Conservation (phyloP, 1,284 basidiomycete species). For the Ceratobasidium sp. region DNA sequence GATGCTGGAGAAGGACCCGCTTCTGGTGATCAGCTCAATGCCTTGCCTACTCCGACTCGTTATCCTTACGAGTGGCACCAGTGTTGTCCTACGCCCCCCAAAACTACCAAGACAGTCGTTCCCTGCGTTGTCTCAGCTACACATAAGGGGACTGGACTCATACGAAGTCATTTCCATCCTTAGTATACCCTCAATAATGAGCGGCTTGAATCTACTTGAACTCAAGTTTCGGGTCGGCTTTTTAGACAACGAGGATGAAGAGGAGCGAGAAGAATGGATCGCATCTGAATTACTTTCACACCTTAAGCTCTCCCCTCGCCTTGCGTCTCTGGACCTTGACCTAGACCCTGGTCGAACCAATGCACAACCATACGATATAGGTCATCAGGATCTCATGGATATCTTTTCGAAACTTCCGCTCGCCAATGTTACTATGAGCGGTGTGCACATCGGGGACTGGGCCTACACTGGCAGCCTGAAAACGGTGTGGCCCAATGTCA, state of each 20-base stretch:
- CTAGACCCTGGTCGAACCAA: not conserved
- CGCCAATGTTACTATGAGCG: not conserved
- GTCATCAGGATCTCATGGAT: slow-evolving; percentile 31
- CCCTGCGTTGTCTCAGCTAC: slow-evolving; percentile 5
- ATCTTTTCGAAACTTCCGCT: slow-evolving; percentile 33
- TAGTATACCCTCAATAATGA: slow-evolving; percentile 11
- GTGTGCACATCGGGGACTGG: slow-evolving; percentile 21
- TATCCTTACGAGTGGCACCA: not conserved
- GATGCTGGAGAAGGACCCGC: slow-evolving; percentile 13
- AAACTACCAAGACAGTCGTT: not conserved
- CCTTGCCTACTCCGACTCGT: slow-evolving; percentile 7
- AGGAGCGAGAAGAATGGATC: slow-evolving; percentile 28
- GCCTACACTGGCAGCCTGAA: slow-evolving; percentile 17
- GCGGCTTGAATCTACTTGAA: not conserved
- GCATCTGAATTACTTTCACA: not conserved
- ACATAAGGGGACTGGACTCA: slow-evolving; percentile 1
- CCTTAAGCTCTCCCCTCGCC: not conserved
- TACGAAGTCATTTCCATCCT: slow-evolving; percentile 19
- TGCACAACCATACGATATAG: slow-evolving; percentile 17
- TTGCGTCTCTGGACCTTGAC: slow-evolving; percentile 6
- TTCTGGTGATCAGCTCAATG: not conserved
- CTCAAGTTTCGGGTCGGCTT: not conserved
- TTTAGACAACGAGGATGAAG: slow-evolving; percentile 7
- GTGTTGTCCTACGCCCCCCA: not conserved
- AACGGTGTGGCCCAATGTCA: slow-evolving; percentile 20